Percentiles rank a stretch among this genome's conserved stretches.
These are phyloP conservation scores for Fraxinus platypoda DNA, from an alignment of 305 asterid genomes.

Conservation along the genomic window DNA sequence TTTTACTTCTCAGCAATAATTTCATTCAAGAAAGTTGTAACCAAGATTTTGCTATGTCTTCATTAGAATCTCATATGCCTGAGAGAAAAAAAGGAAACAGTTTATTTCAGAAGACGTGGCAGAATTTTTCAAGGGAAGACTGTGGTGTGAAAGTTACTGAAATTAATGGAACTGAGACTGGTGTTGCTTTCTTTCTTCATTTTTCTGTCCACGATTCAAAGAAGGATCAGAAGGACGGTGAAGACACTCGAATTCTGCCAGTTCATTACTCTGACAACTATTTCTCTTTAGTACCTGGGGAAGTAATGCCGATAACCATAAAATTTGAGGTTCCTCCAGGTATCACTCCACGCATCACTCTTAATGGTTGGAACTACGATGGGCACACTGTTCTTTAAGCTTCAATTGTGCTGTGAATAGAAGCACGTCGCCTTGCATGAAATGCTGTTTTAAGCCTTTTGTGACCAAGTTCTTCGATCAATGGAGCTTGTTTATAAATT, in stretches of 20 bases:
- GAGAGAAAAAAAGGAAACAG: slow-evolving; percentile 28
- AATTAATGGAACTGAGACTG: slow-evolving; percentile 52
- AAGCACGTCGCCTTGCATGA: neutral
- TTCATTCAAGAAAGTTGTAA: slow-evolving; percentile 10
- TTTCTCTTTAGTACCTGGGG: slow-evolving; percentile 91
- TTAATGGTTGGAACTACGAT: slow-evolving; percentile 72
- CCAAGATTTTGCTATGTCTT: slow-evolving; percentile 20
- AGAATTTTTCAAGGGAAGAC: slow-evolving; percentile 30
- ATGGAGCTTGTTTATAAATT: neutral
- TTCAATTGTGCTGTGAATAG: neutral
- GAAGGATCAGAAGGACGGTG: slow-evolving; percentile 37
- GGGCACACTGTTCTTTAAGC: slow-evolving; percentile 40
- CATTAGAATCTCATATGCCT: slow-evolving; percentile 10
- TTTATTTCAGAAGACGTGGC: slow-evolving; percentile 40
- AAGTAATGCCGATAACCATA: slow-evolving; percentile 55
- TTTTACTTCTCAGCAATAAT: slow-evolving; percentile 35
- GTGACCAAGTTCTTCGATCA: neutral
- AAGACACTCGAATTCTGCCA: slow-evolving; percentile 79
- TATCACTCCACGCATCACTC: slow-evolving; percentile 50
- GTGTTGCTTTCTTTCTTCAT: slow-evolving; percentile 85
- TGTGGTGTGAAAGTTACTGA: slow-evolving; percentile 36
- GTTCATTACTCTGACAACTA: slow-evolving; percentile 94
- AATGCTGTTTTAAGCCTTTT: neutral
- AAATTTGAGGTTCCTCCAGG: slow-evolving; percentile 72
- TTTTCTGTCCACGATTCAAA: slow-evolving; percentile 66